Conservation (phyloP, 345 rosid species). For the Gynandropsis gynandra region DNA sequence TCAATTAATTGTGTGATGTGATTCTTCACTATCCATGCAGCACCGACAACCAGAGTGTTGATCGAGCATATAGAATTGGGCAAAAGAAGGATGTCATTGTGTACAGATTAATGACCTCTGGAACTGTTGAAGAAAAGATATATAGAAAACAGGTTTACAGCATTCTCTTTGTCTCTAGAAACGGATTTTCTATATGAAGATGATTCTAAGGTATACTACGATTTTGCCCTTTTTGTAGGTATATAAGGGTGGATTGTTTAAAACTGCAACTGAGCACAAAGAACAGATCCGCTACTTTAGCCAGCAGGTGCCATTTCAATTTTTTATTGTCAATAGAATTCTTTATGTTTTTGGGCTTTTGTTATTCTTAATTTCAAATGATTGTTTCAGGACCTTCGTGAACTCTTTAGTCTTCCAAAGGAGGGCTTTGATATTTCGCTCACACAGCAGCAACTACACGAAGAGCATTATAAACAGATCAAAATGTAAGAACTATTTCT, state of each 20-base stretch:
- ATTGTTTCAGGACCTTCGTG: conserved; percentile 69
- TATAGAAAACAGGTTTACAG: conserved; percentile 79
- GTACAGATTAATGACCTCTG: conserved; percentile 91
- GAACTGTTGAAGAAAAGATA: conserved; percentile 97
- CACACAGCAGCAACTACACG: conserved; percentile 83
- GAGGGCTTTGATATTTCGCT: conserved; percentile 82
- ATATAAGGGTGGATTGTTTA: conserved; percentile 90
- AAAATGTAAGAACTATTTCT: conserved; percentile 65
- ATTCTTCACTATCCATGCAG: conserved; percentile 32
- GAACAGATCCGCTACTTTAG: conserved; percentile 95
- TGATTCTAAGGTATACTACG: conserved; percentile 6
- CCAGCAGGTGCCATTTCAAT: conserved; percentile 52
- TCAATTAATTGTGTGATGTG: conserved; percentile 2
- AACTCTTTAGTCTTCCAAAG: conserved; percentile 79
- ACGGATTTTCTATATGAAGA: conserved; percentile 7
- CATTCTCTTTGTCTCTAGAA: neutral
- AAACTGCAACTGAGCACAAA: conserved; percentile 92
- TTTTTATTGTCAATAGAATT: conserved; percentile 10
- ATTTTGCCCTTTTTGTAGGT: conserved; percentile 36
- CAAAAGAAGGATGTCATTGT: conserved; percentile 89
- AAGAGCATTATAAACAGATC: conserved; percentile 74
- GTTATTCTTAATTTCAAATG: conserved; percentile 4
- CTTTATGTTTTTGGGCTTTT: neutral
- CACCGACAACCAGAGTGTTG: conserved; percentile 96
- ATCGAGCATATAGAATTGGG: conserved; percentile 97